Evolutionary conservation across 2,329 filamentous ascomycete genomes (phyloP), one percentile per base, ranked within the genome.

Genomic region (Cladobotryum mycophilum): DNA sequence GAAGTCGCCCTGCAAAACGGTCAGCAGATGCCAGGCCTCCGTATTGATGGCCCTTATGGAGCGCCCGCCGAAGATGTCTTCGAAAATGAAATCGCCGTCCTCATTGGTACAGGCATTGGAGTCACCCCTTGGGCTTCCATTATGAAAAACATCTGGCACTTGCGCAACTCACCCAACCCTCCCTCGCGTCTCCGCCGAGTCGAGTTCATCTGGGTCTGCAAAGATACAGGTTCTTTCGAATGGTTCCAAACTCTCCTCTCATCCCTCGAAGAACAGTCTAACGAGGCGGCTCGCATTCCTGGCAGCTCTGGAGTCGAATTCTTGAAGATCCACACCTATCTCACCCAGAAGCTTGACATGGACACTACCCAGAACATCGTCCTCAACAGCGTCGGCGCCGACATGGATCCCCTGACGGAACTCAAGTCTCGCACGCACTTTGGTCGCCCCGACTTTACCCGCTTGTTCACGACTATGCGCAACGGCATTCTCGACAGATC

Each of bases 191-290:
- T 99, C 43, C 88, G 90, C 53, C 86, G 93, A 67, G 92, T 99
- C 33, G 93, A 99, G 69, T 99, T 99, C 71, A 95, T 99, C 74
- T 99, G 93, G 93, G 86, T 97, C 47, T 96, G 92, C 79, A 93
- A 88, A 68, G 91, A 96, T 64, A 96, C 91, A 0, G 87, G 82
- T 34, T 96, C 91, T 0, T 99, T 99, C 64, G 93, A 97, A 72
- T 99, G 93, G 93, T 97, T 99, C 76, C 93, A 99, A 67, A 90
- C 88, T 1, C 82, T 99, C 1, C 80, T 99, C 14, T 88, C 88
- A 1, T 95, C 89, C 0, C 85, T 99, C 18, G 93, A 99, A 70
- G 78, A 84, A 35, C 93, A 99, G 66, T 91, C 86, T 45, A 78
- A 81, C 53, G 80, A 84, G 61, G 83, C 82, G 4, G 83, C 85